phyloP scores from a whole-genome alignment of 805 yeast species.

The Candida fluviatilis region DNA sequence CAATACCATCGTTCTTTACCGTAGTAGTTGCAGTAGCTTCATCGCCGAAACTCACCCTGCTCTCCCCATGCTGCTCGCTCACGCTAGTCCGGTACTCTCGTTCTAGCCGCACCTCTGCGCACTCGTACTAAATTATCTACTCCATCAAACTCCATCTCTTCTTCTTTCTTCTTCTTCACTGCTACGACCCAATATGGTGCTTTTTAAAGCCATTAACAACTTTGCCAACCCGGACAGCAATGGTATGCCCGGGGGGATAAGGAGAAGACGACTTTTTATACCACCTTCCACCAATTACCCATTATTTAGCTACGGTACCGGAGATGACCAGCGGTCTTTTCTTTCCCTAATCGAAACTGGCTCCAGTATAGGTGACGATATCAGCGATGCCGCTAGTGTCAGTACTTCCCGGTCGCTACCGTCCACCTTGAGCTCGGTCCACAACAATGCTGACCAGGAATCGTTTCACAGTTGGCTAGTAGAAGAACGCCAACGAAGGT shows the following conservation, averaged over 20 bases:
- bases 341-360: slow-evolving; percentile 36
- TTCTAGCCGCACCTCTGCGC: no score
- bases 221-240: slow-evolving; percentile 37
- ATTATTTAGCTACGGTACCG: slow-evolving; percentile 39
- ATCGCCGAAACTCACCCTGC: no score
- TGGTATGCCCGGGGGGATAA: slow-evolving; percentile 25
- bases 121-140: no score
- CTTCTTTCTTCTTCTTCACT: not conserved
- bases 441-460: slow-evolving; percentile 32
- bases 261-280: slow-evolving; percentile 37
- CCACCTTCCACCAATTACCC: slow-evolving; percentile 44
- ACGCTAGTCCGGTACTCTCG: no score
- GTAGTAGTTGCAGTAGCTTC: no score
- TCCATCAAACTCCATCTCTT: no score
- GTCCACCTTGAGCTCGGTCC: slow-evolving; percentile 33
- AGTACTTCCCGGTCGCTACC: slow-evolving; percentile 40
- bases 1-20: no score
- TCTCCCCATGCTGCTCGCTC: no score
- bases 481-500: slow-evolving; percentile 39
- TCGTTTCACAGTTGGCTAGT: slow-evolving; percentile 41
- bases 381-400: slow-evolving; percentile 39
- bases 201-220: slow-evolving; percentile 35
- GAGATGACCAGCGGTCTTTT: slow-evolving; percentile 42
- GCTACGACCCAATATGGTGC: slow-evolving; percentile 25
- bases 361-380: slow-evolving; percentile 23